Conservation (phyloP, 148 eudicot genomes). For the Bassia scoparia region DNA sequence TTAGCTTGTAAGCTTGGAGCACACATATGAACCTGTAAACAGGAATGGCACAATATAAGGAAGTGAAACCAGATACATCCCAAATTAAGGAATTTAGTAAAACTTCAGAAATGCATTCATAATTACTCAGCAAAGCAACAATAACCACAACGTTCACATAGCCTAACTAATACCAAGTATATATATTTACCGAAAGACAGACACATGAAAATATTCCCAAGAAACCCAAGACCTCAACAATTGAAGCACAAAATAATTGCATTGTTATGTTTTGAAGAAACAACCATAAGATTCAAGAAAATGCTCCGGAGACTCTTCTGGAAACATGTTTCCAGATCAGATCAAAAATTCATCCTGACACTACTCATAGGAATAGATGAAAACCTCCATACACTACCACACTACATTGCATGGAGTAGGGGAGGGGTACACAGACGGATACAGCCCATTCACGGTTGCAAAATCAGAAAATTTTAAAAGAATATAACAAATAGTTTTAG, state of each 20-base stretch:
- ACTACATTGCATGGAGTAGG: too few relatives aligned
- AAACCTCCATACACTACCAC: too few relatives aligned
- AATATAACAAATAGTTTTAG: too few relatives aligned
- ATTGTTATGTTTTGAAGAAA: too few relatives aligned
- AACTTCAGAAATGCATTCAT: neutral
- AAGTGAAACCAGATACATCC: neutral
- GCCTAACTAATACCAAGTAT: neutral
- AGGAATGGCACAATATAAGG: neutral
- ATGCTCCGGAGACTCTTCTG: neutral
- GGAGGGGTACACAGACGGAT: too few relatives aligned
- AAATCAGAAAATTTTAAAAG: too few relatives aligned
- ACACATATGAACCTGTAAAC: conserved; percentile 84
- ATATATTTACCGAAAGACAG: neutral
- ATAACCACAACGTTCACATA: neutral
- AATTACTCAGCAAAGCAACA: neutral
- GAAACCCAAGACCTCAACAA: neutral
- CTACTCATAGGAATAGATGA: neutral
- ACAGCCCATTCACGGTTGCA: too few relatives aligned
- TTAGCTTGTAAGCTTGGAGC: too few relatives aligned
- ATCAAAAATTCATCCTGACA: neutral
- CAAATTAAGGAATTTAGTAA: neutral
- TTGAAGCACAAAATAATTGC: neutral
- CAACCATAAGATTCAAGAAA: neutral
- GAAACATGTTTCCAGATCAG: neutral
- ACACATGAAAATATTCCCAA: neutral